Evolutionary conservation across 2,329 filamentous ascomycete species (phyloP), one percentile per base, ranked within the genome.

Genomic region (Cladosporium halotolerans): DNA sequence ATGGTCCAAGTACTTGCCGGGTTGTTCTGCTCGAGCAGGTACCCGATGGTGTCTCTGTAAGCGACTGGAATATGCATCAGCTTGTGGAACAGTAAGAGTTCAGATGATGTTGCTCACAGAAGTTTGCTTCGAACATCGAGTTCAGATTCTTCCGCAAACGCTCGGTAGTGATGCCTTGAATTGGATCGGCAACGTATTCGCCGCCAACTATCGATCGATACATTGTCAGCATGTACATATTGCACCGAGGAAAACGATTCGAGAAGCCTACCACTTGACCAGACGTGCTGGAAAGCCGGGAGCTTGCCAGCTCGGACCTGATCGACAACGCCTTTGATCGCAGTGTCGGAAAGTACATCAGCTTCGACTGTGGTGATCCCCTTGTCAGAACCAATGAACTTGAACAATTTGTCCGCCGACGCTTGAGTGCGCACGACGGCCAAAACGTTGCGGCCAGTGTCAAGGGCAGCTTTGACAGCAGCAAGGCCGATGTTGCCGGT

Each of bases 261-360:
- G 39, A 13, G 34, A 11, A 11, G n/a, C 34, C 6, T 38, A 38
- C 39, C 39, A 14, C 39, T 41, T 3, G 39, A 41, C 39, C 39
- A 72, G 5, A 73, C 70, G 56, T 73, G 70, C 54, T 72, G 70
- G 48, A 72, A 73, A 9, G 63, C 54, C 2, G 70, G 69, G 38
- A 72, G 55, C 44, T 66, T 58, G n/a, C 70, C 70, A 2, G 53
- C 57, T 31, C 58, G 54, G 14, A 71, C 68, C 47, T 63, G 57
- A n/a, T 70, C 62, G n/a, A 73, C 67, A 5, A 72, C 65, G n/a
- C 55, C 54, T 45, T 61, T 54, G 2, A 73, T 58, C 4, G 68
- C 69, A 2, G 54, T 38, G 10, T 68, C 65, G 0, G 64, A 66
- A 9, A 57, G 54, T 8, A 71, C 59, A 50, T 72, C 63, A 4